Evolutionary conservation across 2,329 filamentous ascomycete genomes (phyloP).

Genomic region (Penicillium hordei): DNA sequence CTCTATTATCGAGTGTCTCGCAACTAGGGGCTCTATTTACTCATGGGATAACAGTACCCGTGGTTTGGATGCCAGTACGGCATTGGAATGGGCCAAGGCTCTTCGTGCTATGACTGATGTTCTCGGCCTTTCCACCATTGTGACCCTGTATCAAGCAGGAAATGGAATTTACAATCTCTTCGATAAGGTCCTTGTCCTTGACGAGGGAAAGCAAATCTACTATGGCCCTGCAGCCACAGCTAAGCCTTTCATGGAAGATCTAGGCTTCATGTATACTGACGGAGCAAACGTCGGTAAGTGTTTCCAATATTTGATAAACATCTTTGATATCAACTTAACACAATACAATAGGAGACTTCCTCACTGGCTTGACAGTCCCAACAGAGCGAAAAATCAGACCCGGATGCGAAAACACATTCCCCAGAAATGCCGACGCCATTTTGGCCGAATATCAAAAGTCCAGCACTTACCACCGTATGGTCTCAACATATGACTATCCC

Average conservation of each 20-base stretch:
- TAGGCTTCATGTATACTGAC: constrained; percentile 62
- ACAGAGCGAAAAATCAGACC: constrained; percentile 46
- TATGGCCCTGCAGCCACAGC: constrained; percentile 61
- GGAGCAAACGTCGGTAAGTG: constrained; percentile 52
- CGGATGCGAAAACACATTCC: constrained; percentile 45
- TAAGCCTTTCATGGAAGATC: constrained; percentile 61
- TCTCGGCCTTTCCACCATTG: constrained; percentile 9
- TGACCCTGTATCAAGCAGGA: constrained; percentile 13
- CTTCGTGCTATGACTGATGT: constrained; percentile 13
- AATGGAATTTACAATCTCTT: constrained; percentile 15
- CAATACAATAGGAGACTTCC: constrained; percentile 55
- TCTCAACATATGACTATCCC: constrained; percentile 58
- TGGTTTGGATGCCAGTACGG: constrained; percentile 10
- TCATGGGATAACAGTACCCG: constrained; percentile 15
- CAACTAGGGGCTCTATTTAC: constrained; percentile 5
- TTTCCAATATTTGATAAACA: background rate
- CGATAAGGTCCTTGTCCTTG: constrained; percentile 13
- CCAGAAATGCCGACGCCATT: constrained; percentile 45
- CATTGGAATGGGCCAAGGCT: constrained; percentile 11
- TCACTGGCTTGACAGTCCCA: constrained; percentile 64
- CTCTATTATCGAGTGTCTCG: constrained; percentile 13
- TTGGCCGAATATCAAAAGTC: constrained; percentile 53
- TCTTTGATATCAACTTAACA: background rate
- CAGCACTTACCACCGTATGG: constrained; percentile 52
- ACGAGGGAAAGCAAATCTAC: constrained; percentile 52